Percentiles rank a stretch among this genome's conserved stretches.
These are phyloP conservation scores for Fusarium robinianum DNA, from an alignment of 2,329 filamentous ascomycete species.

Conservation along the genomic window DNA sequence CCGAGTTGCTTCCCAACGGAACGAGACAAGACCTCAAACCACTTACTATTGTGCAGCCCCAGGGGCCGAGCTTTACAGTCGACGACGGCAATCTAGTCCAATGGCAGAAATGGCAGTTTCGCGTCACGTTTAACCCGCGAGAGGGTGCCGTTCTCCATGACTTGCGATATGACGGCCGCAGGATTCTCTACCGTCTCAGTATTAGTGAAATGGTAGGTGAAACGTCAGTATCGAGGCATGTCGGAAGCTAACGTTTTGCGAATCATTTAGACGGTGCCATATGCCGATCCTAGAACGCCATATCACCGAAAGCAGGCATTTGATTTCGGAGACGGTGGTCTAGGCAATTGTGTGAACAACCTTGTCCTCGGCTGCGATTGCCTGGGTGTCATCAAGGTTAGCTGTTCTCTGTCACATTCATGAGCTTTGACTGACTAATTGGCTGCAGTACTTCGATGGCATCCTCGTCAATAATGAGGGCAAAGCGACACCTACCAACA, in stretches of 20 bases:
- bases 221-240: rapidly evolving
- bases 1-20: slow-evolving; percentile 47
- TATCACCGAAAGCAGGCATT: slow-evolving; percentile 71
- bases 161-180: slow-evolving; percentile 66
- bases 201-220: slow-evolving; percentile 66
- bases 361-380: slow-evolving; percentile 70
- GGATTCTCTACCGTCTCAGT: slow-evolving; percentile 67
- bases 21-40: slow-evolving; percentile 60
- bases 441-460: slow-evolving; percentile 44
- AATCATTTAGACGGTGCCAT: slow-evolving; percentile 55
- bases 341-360: slow-evolving; percentile 68
- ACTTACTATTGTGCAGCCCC: slow-evolving; percentile 51
- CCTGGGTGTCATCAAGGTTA: slow-evolving; percentile 61
- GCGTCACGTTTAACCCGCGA: slow-evolving; percentile 70
- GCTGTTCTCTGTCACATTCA: not conserved
- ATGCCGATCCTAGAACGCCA: slow-evolving; percentile 65
- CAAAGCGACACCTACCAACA: slow-evolving; percentile 49
- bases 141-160: slow-evolving; percentile 73
- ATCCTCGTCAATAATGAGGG: slow-evolving; percentile 39
- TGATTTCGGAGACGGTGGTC: slow-evolving; percentile 70
- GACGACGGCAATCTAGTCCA: slow-evolving; percentile 47
- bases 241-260: not conserved
- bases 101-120: slow-evolving; percentile 71
- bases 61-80: slow-evolving; percentile 49
- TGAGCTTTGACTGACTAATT: not conserved